Percentiles rank a stretch among this genome's conserved stretches.
Conservation (phyloP, 495 filamentous ascomycete genomes). For the Penicillium egyptiacum region DNA sequence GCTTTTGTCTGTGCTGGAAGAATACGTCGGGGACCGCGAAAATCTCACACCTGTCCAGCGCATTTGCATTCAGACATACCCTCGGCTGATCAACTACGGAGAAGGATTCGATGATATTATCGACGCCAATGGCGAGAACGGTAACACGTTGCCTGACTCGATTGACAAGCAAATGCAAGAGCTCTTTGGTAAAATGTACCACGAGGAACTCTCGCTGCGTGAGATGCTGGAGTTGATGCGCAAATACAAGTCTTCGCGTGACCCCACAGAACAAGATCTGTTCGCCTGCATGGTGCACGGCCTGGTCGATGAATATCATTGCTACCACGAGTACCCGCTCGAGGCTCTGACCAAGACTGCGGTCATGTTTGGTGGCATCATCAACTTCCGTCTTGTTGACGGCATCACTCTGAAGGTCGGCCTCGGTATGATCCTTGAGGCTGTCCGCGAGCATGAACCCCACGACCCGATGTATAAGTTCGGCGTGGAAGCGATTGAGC, state of each 20-base stretch:
- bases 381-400: constrained; percentile 85
- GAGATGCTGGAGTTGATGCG: constrained; percentile 79
- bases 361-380: constrained; percentile 95
- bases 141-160: constrained; percentile 72
- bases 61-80: constrained; percentile 86
- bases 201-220: constrained; percentile 75
- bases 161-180: constrained; percentile 93
- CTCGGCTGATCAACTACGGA: constrained; percentile 94
- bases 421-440: constrained; percentile 92
- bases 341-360: constrained; percentile 93
- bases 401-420: constrained; percentile 88
- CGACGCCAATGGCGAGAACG: constrained; percentile 74
- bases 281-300: constrained; percentile 99
- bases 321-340: constrained; percentile 90
- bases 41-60: constrained; percentile 70
- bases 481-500: constrained; percentile 91
- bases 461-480: constrained; percentile 97
- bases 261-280: constrained; percentile 82
- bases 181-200: constrained; percentile 95
- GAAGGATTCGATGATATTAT: constrained; percentile 88
- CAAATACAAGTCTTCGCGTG: constrained; percentile 78
- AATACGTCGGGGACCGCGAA: constrained; percentile 56
- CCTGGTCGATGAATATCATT: constrained; percentile 94
- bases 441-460: constrained; percentile 76
- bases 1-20: constrained; percentile 75